Percentiles rank a stretch among this genome's conserved stretches.
Evolutionary conservation across 225 moss, liverwort and hornwort species (phyloP).

Genomic region (Pleurozium schreberi): DNA sequence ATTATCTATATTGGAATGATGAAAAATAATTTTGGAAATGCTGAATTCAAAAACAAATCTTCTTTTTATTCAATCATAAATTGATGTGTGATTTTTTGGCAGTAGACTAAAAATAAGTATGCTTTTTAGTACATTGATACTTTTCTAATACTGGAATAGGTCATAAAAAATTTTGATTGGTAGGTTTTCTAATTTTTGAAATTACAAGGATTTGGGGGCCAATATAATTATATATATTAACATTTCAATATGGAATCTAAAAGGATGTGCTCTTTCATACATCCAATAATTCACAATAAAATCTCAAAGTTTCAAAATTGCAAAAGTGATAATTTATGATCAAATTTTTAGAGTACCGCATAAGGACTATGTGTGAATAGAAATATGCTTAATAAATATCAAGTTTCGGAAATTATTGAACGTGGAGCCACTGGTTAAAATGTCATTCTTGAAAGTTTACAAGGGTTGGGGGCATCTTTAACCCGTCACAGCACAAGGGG

Average conservation of each 20-base stretch:
- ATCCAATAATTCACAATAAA: background rate
- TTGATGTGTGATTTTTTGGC: background rate
- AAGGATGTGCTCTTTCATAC: background rate
- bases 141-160: fast-evolving
- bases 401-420: background rate
- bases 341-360: no score
- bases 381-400: background rate
- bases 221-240: no score
- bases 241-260: background rate
- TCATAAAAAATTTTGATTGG: background rate
- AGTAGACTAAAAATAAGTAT: background rate
- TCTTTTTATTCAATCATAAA: background rate
- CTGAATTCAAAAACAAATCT: background rate
- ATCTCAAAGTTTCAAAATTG: background rate
- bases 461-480: background rate
- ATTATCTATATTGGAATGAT: background rate
- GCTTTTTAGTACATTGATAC: background rate
- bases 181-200: background rate
- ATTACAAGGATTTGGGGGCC: background rate
- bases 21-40: background rate
- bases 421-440: background rate
- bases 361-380: background rate
- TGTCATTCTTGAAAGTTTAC: background rate
- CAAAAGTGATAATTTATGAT: no score
- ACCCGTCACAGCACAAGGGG: no score